These are phyloP conservation scores for Malassezia japonica DNA, from an alignment of 1,284 basidiomycete species.

Conservation along the genomic window DNA sequence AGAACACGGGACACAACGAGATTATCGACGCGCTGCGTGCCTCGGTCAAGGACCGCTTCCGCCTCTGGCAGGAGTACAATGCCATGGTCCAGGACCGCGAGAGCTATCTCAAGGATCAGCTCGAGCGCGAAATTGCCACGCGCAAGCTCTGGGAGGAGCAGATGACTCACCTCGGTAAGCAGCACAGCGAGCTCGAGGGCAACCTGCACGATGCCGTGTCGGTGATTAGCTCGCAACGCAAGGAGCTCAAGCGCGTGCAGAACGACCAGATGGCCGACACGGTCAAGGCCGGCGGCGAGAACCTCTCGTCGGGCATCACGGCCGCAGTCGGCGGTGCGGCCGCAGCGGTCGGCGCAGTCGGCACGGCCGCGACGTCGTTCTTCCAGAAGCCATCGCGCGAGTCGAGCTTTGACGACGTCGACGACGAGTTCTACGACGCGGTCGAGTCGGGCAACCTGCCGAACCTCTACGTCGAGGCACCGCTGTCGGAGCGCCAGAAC, in stretches of 20 bases:
- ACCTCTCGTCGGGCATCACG: not conserved
- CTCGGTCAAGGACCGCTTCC: conserved; percentile 57
- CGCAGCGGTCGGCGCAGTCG: conserved; percentile 7
- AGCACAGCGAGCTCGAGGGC: conserved; percentile 73
- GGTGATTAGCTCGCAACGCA: conserved; percentile 51
- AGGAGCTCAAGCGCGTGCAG: conserved; percentile 35
- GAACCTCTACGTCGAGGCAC: conserved; percentile 31
- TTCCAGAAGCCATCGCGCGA: not conserved
- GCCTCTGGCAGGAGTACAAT: conserved; percentile 62
- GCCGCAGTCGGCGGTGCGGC: not conserved
- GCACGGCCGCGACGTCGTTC: conserved; percentile 11
- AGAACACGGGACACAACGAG: conserved; percentile 11
- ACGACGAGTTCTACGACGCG: conserved; percentile 96
- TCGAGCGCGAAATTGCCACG: conserved; percentile 65
- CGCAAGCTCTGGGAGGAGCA: conserved; percentile 79
- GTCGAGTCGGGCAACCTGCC: conserved; percentile 61
- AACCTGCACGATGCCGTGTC: conserved; percentile 54
- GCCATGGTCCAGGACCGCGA: conserved; percentile 72
- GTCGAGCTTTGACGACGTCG: conserved; percentile 56
- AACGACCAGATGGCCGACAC: not conserved
- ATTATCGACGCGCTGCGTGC: conserved; percentile 55
- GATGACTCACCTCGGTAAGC: conserved; percentile 69
- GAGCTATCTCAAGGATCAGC: conserved; percentile 56
- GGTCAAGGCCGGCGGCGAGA: not conserved
- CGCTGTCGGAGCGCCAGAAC: conserved; percentile 18